Evolutionary conservation across 2,329 filamentous ascomycete species (phyloP), one percentile per base, ranked within the genome.

Genomic region (Leptoxyphium fumago): DNA sequence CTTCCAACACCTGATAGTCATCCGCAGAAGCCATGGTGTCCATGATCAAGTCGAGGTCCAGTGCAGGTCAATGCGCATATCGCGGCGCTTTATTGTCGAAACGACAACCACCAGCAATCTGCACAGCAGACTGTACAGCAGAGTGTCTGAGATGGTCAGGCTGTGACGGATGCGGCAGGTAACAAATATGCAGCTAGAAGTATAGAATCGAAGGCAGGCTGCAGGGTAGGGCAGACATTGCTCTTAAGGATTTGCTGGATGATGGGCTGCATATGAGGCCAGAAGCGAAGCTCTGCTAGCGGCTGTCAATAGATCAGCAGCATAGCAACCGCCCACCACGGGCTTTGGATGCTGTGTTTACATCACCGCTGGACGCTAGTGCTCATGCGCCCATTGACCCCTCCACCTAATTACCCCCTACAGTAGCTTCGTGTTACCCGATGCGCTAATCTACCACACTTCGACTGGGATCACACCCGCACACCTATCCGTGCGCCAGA

Each of bases 1-100:
- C 91, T 72, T 96, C 89, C 57, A 96, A 75, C 62, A 96, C 84
- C 67, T 94, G 84, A 65, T 94, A 98, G 61, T 84, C 82, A 59
- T 80, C 80, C 56, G 88, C 84, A 18, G 38, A 15, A 13, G 21
- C 21, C 21, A 28, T 40, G 38, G 13, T 18, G 18, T 17, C 14
- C 32, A 28, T 40, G 18, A 14, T 21, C 14, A 11, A 11, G 14
- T 40, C 11, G 38, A 14, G 21, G 7, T 7, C 7, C 21, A 7
- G 21, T 26, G 21, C 21, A 26, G 7, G 6, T 18, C 38, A 40
- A 13, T 17, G 38, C 11, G 10, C 18, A 18, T 40, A 40, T 28
- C 38, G 11, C 14, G 5, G 17, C 17, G 38, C 14, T 15, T 40
- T 40, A 11, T 5, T 18, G 21, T 17, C 13, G 14, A 14, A 11